These are phyloP conservation scores for Epichloe coenophiala DNA, from an alignment of 2,329 filamentous ascomycete species.

Conservation along the genomic window DNA sequence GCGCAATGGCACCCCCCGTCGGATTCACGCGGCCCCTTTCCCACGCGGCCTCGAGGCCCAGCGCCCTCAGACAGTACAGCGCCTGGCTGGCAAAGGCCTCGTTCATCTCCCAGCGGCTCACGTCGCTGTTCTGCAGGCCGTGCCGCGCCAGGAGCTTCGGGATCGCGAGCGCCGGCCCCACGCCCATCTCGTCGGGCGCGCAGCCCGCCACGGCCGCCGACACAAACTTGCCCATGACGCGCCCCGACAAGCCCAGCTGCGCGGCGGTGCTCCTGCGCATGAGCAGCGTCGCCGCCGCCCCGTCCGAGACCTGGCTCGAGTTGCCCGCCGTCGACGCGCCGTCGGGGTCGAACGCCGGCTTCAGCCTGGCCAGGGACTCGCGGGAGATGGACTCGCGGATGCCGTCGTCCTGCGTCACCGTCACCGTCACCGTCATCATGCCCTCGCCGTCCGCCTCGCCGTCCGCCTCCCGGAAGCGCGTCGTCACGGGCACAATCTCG, in stretches of 20 bases:
- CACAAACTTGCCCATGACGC: conserved; percentile 74
- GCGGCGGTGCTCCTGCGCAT: conserved; percentile 74
- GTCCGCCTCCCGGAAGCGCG: conserved; percentile 50
- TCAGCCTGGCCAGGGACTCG: conserved; percentile 64
- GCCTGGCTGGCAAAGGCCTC: conserved; percentile 61
- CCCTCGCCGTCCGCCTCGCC: conserved; percentile 25
- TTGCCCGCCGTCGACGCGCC: conserved; percentile 80
- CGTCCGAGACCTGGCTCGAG: conserved; percentile 73
- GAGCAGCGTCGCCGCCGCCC: conserved; percentile 69
- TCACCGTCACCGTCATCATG: conserved; percentile 31
- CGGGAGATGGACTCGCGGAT: conserved; percentile 54
- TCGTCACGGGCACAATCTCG: conserved; percentile 72
- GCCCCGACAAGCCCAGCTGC: conserved; percentile 52
- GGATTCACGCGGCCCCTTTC: conserved; percentile 67
- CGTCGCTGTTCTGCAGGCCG: conserved; percentile 47
- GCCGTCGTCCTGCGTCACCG: conserved; percentile 68
- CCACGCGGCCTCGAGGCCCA: conserved; percentile 51
- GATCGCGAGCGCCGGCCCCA: conserved; percentile 77
- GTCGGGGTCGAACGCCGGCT: conserved; percentile 68
- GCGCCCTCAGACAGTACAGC: conserved; percentile 55
- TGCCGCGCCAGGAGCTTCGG: conserved; percentile 63
- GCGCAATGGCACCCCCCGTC: conserved; percentile 90
- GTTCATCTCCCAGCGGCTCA: conserved; percentile 87
- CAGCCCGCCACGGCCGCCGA: conserved; percentile 65
- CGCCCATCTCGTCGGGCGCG: conserved; percentile 83